phyloP scores from a whole-genome alignment of 306 rosid genomes.

The Clitoria ternatea region DNA sequence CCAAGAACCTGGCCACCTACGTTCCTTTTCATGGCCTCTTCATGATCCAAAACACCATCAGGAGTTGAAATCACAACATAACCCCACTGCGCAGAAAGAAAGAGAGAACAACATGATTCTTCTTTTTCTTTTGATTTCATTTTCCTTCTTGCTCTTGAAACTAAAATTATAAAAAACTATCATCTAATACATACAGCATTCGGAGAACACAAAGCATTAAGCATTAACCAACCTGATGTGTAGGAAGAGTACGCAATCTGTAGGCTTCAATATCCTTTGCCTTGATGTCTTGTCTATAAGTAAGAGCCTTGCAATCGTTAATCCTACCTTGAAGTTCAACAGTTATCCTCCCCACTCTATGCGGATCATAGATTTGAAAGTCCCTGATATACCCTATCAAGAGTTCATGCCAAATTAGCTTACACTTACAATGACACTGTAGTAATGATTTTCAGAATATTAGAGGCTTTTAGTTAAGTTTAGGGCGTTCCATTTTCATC shows the following conservation, averaged over 20 bases:
- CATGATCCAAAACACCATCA: slow-evolving; percentile 93
- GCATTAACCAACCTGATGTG: slow-evolving; percentile 60
- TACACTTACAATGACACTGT: not conserved
- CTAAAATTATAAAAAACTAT: not conserved
- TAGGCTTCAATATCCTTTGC: slow-evolving; percentile 71
- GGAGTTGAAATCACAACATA: slow-evolving; percentile 92
- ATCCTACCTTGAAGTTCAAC: slow-evolving; percentile 92
- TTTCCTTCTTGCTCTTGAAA: not conserved
- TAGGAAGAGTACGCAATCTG: slow-evolving; percentile 61
- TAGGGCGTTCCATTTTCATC: not conserved
- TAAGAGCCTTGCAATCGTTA: slow-evolving; percentile 71
- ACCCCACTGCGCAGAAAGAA: slow-evolving; percentile 79
- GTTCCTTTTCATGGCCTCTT: slow-evolving; percentile 66
- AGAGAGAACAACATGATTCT: not conserved
- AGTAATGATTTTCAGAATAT: not conserved
- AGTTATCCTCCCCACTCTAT: slow-evolving; percentile 84
- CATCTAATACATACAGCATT: not conserved
- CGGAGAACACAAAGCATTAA: not conserved
- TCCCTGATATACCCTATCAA: slow-evolving; percentile 71
- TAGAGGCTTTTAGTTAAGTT: not conserved
- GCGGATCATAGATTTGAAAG: slow-evolving; percentile 76
- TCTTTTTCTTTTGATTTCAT: not conserved
- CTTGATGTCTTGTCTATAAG: slow-evolving; percentile 68
- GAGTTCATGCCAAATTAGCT: not conserved
- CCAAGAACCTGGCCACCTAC: slow-evolving; percentile 84